phyloP scores from a whole-genome alignment of 192 early-diverging fungal species.

The Podila epigama region DNA sequence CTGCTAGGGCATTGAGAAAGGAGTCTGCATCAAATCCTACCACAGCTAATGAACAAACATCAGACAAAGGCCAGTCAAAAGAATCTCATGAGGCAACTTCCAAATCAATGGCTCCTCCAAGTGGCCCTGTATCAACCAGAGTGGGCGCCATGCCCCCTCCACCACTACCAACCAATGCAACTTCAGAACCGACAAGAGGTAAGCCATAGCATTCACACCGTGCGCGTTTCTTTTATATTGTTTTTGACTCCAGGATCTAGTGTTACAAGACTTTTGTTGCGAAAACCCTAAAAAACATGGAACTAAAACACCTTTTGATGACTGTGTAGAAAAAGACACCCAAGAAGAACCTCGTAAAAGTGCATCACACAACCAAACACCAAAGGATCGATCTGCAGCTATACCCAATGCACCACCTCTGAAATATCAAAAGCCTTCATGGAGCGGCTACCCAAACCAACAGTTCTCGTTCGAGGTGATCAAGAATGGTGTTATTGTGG shows the following conservation, averaged over 20 bases:
- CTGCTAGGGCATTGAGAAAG: constrained; percentile 6
- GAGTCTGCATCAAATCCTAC: background rate
- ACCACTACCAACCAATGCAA: constrained; percentile 6
- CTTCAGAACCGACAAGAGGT: background rate
- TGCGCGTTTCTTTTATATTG: no score
- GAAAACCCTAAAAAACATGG: no score
- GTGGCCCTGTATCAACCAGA: background rate
- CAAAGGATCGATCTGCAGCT: background rate
- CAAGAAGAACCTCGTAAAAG: no score
- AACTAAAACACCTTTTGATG: no score
- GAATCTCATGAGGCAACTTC: background rate
- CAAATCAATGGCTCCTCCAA: constrained; percentile 19
- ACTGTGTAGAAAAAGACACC: no score
- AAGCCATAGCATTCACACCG: no score
- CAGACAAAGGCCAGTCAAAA: background rate
- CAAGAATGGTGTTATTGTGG: constrained; percentile 78
- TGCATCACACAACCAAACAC: constrained; percentile 1
- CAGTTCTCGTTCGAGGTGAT: constrained; percentile 74
- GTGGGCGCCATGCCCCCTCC: constrained; percentile 1
- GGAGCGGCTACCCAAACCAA: constrained; percentile 59
- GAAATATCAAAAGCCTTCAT: constrained; percentile 62
- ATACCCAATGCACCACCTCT: constrained; percentile 54
- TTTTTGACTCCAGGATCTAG: no score
- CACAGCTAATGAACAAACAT: background rate
- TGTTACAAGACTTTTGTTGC: no score